Base-by-base conservation (phyloP, 176 grass and related monocot genomes). In the Oropetium thomaeum region DNA sequence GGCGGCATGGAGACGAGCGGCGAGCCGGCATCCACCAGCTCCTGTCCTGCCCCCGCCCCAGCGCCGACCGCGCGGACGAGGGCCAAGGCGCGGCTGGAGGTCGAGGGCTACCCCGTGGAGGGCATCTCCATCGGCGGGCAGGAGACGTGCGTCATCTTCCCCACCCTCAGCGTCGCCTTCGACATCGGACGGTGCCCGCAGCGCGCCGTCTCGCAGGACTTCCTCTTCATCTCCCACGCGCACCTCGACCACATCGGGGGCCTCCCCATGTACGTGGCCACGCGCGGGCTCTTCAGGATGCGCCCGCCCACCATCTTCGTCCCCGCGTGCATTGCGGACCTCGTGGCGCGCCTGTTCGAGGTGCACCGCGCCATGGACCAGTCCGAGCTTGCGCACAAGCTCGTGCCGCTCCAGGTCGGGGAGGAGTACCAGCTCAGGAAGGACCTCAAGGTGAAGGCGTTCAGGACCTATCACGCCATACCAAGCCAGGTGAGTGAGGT, bases 201-300 rank as follows among this genome's bases (percentile, higher is more conserved):
- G 75, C 83, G 91, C 44, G 86, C 95, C 55, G 79, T 93, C 65
- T 69, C 88, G 17, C 95, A 97, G 82, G 95, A 97, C 17, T 97
- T 97, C 74, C 86, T 97, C 22, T 93, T 97, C 86, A 80, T 97
- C 85, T 93, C 88, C 65, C 95, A 97, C 78, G 95, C 88, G 34
- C 95, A 98, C 82, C 87, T 98, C 48, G 95, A 98, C 74, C 95
- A 98, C 62, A 92, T 94, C 32, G 95, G 91, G 48, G 95, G 95
- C 20, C 84, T 98, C 4, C 91, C 95, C 62, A 94, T 98, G 91
- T 98, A 98, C 81, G 95, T 98, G 30, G 91, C 95, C 66, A 94
- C 95, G 49, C 86, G 95, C 22, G 95, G 89, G 10, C 76, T 98
- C 22, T 98, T 92, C 51, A 76, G 79, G 38, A 69, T 89, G 82